phyloP scores from a whole-genome alignment of 1,139 yeast species.

The Blastobotrys buckinghamii region DNA sequence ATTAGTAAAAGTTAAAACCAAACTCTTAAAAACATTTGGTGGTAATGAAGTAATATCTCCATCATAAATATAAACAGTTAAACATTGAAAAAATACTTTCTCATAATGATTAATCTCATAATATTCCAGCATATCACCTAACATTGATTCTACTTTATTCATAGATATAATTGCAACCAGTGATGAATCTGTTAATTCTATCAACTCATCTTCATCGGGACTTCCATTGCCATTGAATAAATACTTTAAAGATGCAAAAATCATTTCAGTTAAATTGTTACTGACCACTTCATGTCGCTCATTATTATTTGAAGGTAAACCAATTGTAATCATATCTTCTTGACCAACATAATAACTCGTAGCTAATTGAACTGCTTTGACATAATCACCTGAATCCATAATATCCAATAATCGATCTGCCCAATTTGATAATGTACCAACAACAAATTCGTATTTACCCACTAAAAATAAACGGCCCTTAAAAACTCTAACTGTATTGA shows the following conservation, averaged over 20 bases:
- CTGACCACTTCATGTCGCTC: slow-evolving; percentile 45
- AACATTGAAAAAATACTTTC: slow-evolving; percentile 42
- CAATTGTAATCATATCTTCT: slow-evolving; percentile 41
- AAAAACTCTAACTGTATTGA: slow-evolving; percentile 36
- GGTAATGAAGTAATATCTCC: slow-evolving; percentile 47
- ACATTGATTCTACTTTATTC: slow-evolving; percentile 28
- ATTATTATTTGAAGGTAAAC: slow-evolving; percentile 46
- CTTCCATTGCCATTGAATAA: slow-evolving; percentile 30
- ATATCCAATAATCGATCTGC: slow-evolving; percentile 54
- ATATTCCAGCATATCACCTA: slow-evolving; percentile 51
- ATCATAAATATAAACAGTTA: slow-evolving; percentile 48
- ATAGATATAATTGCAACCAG: slow-evolving; percentile 40
- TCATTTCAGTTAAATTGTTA: slow-evolving; percentile 52
- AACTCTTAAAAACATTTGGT: slow-evolving; percentile 53
- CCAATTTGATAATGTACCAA: slow-evolving; percentile 67
- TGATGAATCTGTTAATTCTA: slow-evolving; percentile 34
- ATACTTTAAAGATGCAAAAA: slow-evolving; percentile 46
- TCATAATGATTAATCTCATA: slow-evolving; percentile 32
- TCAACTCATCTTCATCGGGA: background rate
- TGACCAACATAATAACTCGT: slow-evolving; percentile 48
- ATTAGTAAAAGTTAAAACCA: slow-evolving; percentile 48
- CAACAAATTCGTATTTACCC: slow-evolving; percentile 44
- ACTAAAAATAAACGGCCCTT: slow-evolving; percentile 45
- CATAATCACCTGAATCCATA: slow-evolving; percentile 45
- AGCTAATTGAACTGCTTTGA: slow-evolving; percentile 52